Evolutionary conservation across 768 basidiomycete species (phyloP), one percentile per base, ranked within the genome.

Genomic region (Leccinellum albellum): DNA sequence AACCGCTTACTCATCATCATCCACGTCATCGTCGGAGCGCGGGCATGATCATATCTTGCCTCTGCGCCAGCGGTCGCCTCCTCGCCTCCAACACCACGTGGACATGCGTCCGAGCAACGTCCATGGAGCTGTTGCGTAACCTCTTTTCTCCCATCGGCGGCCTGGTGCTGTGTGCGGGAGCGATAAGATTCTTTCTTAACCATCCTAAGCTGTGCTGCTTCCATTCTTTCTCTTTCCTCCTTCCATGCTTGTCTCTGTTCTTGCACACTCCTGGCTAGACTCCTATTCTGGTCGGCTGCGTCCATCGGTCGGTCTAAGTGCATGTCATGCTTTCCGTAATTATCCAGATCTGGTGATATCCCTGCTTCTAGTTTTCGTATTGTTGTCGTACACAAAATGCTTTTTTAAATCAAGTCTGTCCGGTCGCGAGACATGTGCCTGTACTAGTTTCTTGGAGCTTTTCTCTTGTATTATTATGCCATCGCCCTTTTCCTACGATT

Each of bases 61-160:
- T 3, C 65, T 68, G 17, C 73, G 71, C 37, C 70, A 73, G 32
- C 67, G 71, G 20, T 73, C 72, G 1, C 72, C 70, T 1, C 60
- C 71, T 35, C 73, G 73, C 33, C 59, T 73, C 23, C 67, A 70
- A 23, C 69, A 73, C 35, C 70, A 70, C n/a, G 56, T 73, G 21
- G 72, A 72, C 46, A 64, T 74, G 69, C 69, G 70, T 3, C 2
- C 71, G 0, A 65, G 59, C 13, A 67, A 63, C 17, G 56, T 70
- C 23, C 72, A 72, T 44, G 70, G 71, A 28, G 62, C 72, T 2
- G 62, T 72, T 29, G 70, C 70, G 49, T 72, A 70, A 40, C n/a
- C 5, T 6, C 8, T 26, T 42, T 40, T 42, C 40, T 42, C 40
- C 40, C 35, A 45, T 33, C 46, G 61, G 60, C 35, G 51, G 67